phyloP scores from a whole-genome alignment of 2,329 filamentous ascomycete genomes.

The Drechslerella dactyloides region DNA sequence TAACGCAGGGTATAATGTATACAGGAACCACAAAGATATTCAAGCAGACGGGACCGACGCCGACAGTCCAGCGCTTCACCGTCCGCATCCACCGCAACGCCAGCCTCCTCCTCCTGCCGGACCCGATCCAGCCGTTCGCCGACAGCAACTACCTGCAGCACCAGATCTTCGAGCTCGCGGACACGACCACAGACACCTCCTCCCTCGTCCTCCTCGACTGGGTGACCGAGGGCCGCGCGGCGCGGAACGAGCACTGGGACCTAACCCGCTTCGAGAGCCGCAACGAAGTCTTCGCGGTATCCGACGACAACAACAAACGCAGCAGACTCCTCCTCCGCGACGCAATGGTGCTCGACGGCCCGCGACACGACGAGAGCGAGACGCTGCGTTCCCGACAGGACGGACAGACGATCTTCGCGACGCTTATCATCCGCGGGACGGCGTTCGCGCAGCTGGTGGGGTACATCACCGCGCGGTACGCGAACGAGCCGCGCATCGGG shows the following conservation, averaged over 20 bases:
- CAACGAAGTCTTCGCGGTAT: constrained; percentile 79
- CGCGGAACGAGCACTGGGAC: constrained; percentile 87
- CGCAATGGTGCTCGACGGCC: constrained; percentile 73
- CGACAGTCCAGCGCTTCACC: constrained; percentile 67
- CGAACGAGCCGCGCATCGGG: constrained; percentile 78
- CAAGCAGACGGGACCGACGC: constrained; percentile 70
- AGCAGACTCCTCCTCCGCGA: constrained; percentile 79
- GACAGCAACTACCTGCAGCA: constrained; percentile 82
- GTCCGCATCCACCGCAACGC: constrained; percentile 63
- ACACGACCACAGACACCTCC: constrained; percentile 58
- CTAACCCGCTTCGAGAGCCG: constrained; percentile 78
- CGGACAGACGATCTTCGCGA: constrained; percentile 78
- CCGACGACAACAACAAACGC: constrained; percentile 54
- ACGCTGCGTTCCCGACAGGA: constrained; percentile 71
- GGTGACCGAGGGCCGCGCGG: constrained; percentile 86
- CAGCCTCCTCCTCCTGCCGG: constrained; percentile 75
- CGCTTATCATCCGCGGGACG: constrained; percentile 78
- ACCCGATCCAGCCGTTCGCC: constrained; percentile 90
- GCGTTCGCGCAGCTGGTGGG: constrained; percentile 70
- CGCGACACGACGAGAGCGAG: constrained; percentile 58
- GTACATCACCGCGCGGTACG: constrained; percentile 82
- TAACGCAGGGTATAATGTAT: constrained; percentile 52
- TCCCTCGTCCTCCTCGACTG: constrained; percentile 87
- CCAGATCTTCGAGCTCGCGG: constrained; percentile 74
- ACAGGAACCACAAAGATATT: constrained; percentile 95